These are phyloP conservation scores for Pichia insulana DNA, from an alignment of 805 yeast species.

Conservation along the genomic window DNA sequence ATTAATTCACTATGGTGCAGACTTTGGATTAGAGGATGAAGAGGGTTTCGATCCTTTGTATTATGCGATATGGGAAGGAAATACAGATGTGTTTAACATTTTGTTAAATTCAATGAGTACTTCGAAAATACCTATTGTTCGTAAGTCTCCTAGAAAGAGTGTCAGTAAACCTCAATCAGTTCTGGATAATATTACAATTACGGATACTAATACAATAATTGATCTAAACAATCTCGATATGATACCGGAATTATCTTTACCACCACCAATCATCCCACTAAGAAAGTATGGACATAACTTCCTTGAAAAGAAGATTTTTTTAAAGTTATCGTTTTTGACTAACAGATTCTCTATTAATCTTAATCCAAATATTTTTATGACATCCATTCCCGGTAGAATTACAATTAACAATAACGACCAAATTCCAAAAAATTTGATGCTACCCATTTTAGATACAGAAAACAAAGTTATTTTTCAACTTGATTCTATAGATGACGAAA, in stretches of 20 bases:
- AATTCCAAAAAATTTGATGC: conserved; percentile 76
- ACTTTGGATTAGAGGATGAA: conserved; percentile 60
- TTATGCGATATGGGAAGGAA: conserved; percentile 93
- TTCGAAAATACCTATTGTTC: conserved; percentile 1
- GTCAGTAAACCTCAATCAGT: background rate
- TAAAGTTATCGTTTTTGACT: conserved; percentile 63
- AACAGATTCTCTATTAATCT: conserved; percentile 37
- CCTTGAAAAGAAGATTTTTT: conserved; percentile 78
- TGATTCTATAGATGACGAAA: conserved; percentile 58
- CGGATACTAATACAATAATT: conserved; percentile 7
- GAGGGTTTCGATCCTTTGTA: conserved; percentile 74
- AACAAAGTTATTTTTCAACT: conserved; percentile 72
- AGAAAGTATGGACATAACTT: conserved; percentile 94
- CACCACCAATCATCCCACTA: conserved; percentile 93
- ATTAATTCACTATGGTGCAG: conserved; percentile 67
- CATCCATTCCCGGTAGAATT: conserved; percentile 67
- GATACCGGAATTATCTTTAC: conserved; percentile 84
- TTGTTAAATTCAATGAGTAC: conserved; percentile 33
- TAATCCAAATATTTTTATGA: conserved; percentile 34
- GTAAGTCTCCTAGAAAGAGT: background rate
- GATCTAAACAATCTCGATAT: conserved; percentile 44
- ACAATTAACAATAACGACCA: conserved; percentile 73
- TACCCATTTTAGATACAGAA: conserved; percentile 67
- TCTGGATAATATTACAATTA: background rate
- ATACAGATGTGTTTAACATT: conserved; percentile 68